Base-by-base conservation (phyloP, 345 rosid species). In the Durio zibethinus region DNA sequence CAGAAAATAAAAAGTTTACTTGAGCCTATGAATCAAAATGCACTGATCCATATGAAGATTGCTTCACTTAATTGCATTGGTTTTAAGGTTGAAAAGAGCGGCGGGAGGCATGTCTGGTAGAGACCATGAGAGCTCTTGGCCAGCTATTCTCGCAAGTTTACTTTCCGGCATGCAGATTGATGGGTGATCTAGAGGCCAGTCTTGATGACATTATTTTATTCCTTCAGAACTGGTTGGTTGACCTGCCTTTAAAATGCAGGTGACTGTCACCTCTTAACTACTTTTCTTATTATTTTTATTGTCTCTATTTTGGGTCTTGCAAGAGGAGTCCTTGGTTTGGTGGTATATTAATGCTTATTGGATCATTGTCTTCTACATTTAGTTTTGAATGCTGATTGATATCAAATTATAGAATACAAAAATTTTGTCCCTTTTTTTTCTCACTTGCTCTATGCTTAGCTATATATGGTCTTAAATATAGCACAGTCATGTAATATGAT, bases 1-100 rank as follows among this genome's bases (percentile, higher is more conserved):
- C 36, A 21, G 78, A 74, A 76, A 80, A 80, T 73, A 82, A 57
- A 76, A 78, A 57, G 63, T 72, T 77, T 23, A 52, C 47, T 75
- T 50, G 63, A 67, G 71, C 77, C 79, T 59, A 50, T 60, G 66
- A 76, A 14, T 40, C 15, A 27, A 29, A 12, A 52, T 65, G 60
- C 40, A 56, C 29, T 35, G 31, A 66, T 72, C 56, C 25, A 40
- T 42, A 10, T 36, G 72, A 77, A 76, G 78, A 63, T 68, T 73
- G 69, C 72, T 74, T 76, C 50, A 40, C 68, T 23, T 33, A 42
- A 70, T 43, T 77, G 35, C 68, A 72, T 71, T 72, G 47, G 16
- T 38, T 31, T 71, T 2, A 12, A 21, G 68, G 60, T 23, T 36
- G 0, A 29, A 54, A 85, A 75, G 18, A 31, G 16, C 18, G 33